phyloP scores from a whole-genome alignment of 2,329 filamentous ascomycete species.

The Canariomyces notabilis region DNA sequence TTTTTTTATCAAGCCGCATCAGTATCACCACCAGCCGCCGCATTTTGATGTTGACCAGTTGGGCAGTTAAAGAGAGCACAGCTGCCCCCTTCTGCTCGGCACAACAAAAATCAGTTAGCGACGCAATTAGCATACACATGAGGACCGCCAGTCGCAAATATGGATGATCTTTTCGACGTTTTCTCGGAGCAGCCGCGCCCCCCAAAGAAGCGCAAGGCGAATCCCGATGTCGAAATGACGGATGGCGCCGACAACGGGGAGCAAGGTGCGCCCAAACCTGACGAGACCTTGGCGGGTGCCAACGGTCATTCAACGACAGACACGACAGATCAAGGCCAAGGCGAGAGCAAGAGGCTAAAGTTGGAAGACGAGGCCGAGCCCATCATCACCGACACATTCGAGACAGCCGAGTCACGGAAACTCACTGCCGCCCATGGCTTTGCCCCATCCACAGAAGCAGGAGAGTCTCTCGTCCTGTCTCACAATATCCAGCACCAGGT shows the following conservation, averaged over 20 bases:
- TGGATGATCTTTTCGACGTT: slow-evolving; percentile 79
- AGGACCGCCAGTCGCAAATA: slow-evolving; percentile 30
- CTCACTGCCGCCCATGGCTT: slow-evolving; percentile 73
- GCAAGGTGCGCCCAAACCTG: slow-evolving; percentile 35
- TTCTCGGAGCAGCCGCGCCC: slow-evolving; percentile 64
- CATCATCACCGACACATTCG: slow-evolving; percentile 86
- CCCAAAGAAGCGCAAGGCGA: slow-evolving; percentile 34
- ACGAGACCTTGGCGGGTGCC: slow-evolving; percentile 27
- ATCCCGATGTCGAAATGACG: slow-evolving; percentile 37
- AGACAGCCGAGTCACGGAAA: slow-evolving; percentile 91
- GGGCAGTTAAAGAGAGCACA: too few species aligned
- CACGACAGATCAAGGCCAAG: slow-evolving; percentile 31
- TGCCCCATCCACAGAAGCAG: slow-evolving; percentile 55
- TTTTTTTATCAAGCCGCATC: not conserved
- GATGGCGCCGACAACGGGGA: slow-evolving; percentile 35
- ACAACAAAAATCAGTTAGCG: too few species aligned
- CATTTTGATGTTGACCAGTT: not conserved
- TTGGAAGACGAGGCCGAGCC: slow-evolving; percentile 65
- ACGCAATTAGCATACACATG: not conserved
- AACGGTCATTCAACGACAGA: slow-evolving; percentile 14
- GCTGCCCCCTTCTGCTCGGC: too few species aligned
- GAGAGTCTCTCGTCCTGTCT: slow-evolving; percentile 68
- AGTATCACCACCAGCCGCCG: not conserved
- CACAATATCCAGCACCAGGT: slow-evolving; percentile 99
- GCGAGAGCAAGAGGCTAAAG: slow-evolving; percentile 57